Percentiles rank a stretch among this genome's conserved stretches.
phyloP scores from a whole-genome alignment of 139 green algal genomes.

The Mychonastes homosphaera region DNA sequence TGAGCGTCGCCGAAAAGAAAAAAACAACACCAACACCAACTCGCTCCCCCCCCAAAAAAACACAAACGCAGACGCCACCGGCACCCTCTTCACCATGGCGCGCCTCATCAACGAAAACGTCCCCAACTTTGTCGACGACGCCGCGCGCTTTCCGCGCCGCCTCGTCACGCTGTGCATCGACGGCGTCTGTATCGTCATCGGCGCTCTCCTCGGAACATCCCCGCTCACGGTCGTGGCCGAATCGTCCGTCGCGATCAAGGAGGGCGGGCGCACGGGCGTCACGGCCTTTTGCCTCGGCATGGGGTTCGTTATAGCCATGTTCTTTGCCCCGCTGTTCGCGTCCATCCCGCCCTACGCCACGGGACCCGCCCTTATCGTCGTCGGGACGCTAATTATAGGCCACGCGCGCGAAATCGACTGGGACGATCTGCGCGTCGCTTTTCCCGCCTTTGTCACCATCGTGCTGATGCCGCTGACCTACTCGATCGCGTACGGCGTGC shows the following conservation, averaged over 20 bases:
- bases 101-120: constrained; percentile 52
- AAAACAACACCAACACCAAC: too few relatives aligned
- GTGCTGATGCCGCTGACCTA: constrained; percentile 24
- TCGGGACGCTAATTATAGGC: constrained; percentile 20
- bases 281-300: constrained; percentile 22
- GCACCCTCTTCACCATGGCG: constrained; percentile 68
- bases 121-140: constrained; percentile 23
- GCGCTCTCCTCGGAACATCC: constrained; percentile 61
- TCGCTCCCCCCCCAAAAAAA: too few relatives aligned
- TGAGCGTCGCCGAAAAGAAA: too few relatives aligned
- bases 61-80: too few relatives aligned
- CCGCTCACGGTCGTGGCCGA: constrained; percentile 58
- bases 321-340: constrained; percentile 58
- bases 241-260: constrained; percentile 31
- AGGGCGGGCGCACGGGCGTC: constrained; percentile 35
- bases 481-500: constrained; percentile 19
- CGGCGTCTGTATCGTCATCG: constrained; percentile 49
- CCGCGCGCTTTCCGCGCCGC: constrained; percentile 27
- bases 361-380: constrained; percentile 14
- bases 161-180: constrained; percentile 51
- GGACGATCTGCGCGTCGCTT: constrained; percentile 10
- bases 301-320: constrained; percentile 56
- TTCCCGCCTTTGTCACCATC: constrained; percentile 27
- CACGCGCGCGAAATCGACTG: constrained; percentile 18
- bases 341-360: constrained; percentile 18